Evolutionary conservation across 306 rosid species (phyloP).

Genomic region (Inga oerstediana): DNA sequence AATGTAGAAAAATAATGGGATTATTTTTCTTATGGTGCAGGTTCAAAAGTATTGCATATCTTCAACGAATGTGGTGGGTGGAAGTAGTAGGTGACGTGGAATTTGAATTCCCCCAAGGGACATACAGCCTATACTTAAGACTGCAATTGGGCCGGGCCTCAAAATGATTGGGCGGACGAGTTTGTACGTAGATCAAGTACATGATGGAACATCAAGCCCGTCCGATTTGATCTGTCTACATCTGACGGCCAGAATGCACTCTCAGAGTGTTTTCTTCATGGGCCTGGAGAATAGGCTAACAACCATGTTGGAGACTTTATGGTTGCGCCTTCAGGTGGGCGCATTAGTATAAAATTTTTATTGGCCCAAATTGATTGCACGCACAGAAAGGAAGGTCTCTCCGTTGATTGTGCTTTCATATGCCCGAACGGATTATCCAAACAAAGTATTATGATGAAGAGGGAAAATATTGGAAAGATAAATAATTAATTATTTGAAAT

Average conservation of each 20-base stretch:
- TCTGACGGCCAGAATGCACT: slow-evolving; percentile 64
- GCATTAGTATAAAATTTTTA: slow-evolving; percentile 56
- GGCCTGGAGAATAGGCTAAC: slow-evolving; percentile 60
- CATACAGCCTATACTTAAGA: slow-evolving; percentile 62
- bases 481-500: neutral
- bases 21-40: slow-evolving; percentile 32
- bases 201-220: slow-evolving; percentile 87
- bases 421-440: slow-evolving; percentile 25
- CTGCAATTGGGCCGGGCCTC: slow-evolving; percentile 71
- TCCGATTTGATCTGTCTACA: slow-evolving; percentile 63
- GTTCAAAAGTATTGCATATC: slow-evolving; percentile 73
- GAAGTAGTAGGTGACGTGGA: slow-evolving; percentile 76
- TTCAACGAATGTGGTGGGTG: slow-evolving; percentile 92
- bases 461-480: neutral
- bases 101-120: slow-evolving; percentile 73
- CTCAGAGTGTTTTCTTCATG: slow-evolving; percentile 49
- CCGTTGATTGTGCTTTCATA: slow-evolving; percentile 67
- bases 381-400: slow-evolving; percentile 90
- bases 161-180: slow-evolving; percentile 56
- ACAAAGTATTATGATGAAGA: neutral
- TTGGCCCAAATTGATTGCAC: slow-evolving; percentile 93
- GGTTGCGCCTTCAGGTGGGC: slow-evolving; percentile 34
- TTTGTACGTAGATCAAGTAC: slow-evolving; percentile 62
- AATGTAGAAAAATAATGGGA: neutral
- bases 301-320: slow-evolving; percentile 72